These are phyloP conservation scores for Xylaria grammica DNA, from an alignment of 495 filamentous ascomycete genomes.

Conservation along the genomic window DNA sequence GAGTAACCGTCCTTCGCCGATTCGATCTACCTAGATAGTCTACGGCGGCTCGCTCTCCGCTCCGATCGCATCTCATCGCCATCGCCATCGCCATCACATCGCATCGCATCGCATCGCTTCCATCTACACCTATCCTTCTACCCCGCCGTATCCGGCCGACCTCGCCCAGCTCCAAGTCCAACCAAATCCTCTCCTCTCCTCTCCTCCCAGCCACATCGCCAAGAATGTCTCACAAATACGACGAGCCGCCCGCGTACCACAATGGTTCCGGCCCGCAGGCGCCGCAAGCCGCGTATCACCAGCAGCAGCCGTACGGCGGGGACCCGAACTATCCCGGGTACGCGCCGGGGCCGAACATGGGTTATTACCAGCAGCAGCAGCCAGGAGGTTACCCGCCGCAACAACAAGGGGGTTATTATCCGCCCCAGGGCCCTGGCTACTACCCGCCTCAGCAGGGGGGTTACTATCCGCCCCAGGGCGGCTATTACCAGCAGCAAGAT, in stretches of 20 bases:
- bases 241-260: constrained; percentile 50
- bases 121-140: neutral
- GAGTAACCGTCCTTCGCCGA: too few relatives aligned
- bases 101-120: neutral
- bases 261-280: constrained; percentile 29
- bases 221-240: constrained; percentile 47
- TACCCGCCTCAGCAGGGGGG: constrained; percentile 29
- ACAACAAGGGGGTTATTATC: constrained; percentile 32
- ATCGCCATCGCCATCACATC: too few relatives aligned
- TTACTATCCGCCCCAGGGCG: constrained; percentile 29
- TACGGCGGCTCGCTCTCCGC: too few relatives aligned
- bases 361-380: constrained; percentile 40
- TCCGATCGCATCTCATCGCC: too few relatives aligned
- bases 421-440: constrained; percentile 21
- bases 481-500: constrained; percentile 28
- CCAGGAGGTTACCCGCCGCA: constrained; percentile 28
- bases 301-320: constrained; percentile 32
- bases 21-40: too few relatives aligned
- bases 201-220: neutral
- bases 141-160: neutral
- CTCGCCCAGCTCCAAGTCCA: neutral
- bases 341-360: constrained; percentile 47
- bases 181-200: neutral
- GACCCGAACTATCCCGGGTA: constrained; percentile 38
- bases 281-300: constrained; percentile 40